Evolutionary conservation across 805 yeast genomes (phyloP).

Genomic region (Yarrowia keelungensis): DNA sequence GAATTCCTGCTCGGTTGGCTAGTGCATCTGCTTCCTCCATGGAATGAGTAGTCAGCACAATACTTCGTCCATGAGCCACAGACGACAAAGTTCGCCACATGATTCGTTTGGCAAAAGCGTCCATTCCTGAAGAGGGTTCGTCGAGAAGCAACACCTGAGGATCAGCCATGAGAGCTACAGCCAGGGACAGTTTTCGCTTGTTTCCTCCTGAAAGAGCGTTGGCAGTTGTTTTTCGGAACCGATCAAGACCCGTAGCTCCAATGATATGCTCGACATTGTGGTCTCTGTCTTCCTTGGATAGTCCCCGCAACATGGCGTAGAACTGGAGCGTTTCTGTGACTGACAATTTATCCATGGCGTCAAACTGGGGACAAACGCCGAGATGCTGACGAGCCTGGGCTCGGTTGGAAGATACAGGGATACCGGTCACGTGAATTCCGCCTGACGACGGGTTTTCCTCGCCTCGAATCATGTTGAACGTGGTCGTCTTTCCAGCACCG

Average conservation of each 20-base stretch:
- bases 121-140: constrained; percentile 53
- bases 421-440: constrained; percentile 47
- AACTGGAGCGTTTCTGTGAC: constrained; percentile 49
- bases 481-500: constrained; percentile 52
- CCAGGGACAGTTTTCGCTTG: constrained; percentile 51
- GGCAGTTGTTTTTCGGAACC: constrained; percentile 49
- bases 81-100: constrained; percentile 51
- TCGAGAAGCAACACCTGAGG: constrained; percentile 51
- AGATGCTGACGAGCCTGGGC: constrained; percentile 48
- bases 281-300: constrained; percentile 41
- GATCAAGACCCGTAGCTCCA: constrained; percentile 49
- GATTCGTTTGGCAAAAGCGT: constrained; percentile 51
- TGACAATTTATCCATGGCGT: constrained; percentile 51
- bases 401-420: constrained; percentile 45
- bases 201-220: constrained; percentile 51
- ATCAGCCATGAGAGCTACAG: constrained; percentile 50
- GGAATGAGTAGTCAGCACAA: constrained; percentile 51
- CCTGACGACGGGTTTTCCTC: constrained; percentile 48
- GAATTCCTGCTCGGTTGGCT: constrained; percentile 50
- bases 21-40: constrained; percentile 53
- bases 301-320: constrained; percentile 49
- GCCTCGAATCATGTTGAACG: constrained; percentile 52
- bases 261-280: constrained; percentile 48
- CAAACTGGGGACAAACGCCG: constrained; percentile 53
- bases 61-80: constrained; percentile 49